These are phyloP conservation scores for Paecilomyces fulvus DNA, from an alignment of 2,329 filamentous ascomycete genomes.

Conservation along the genomic window DNA sequence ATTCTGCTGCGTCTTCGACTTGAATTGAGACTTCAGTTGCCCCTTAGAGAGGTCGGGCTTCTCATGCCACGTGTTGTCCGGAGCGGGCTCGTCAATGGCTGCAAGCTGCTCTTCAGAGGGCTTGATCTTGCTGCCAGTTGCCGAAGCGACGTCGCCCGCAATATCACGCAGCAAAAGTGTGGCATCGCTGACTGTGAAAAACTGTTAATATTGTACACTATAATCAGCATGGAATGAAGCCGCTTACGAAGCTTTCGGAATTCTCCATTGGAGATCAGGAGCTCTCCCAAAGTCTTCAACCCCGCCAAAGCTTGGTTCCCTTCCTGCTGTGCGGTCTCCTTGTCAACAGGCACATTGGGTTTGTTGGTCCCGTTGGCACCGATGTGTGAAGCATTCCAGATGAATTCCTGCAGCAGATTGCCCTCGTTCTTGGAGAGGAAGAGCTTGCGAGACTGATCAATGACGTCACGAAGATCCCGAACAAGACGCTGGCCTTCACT, in stretches of 20 bases:
- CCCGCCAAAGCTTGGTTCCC: conserved; percentile 76
- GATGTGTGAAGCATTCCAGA: conserved; percentile 82
- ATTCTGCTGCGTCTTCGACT: conserved; percentile 50
- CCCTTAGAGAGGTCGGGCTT: conserved; percentile 66
- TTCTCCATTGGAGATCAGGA: conserved; percentile 92
- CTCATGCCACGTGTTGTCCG: conserved; percentile 92
- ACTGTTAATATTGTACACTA: conserved; percentile 11
- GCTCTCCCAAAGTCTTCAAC: conserved; percentile 74
- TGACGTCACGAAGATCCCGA: conserved; percentile 66
- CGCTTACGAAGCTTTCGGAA: conserved; percentile 78
- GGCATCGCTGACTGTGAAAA: conserved; percentile 62
- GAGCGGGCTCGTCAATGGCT: conserved; percentile 74
- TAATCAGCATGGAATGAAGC: conserved; percentile 12
- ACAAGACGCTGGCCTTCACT: conserved; percentile 73
- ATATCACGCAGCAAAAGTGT: conserved; percentile 78
- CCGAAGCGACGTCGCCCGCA: conserved; percentile 77
- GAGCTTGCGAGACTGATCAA: conserved; percentile 75
- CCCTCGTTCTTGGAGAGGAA: conserved; percentile 91
- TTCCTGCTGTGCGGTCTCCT: conserved; percentile 71
- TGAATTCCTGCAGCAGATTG: conserved; percentile 90
- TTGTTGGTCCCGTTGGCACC: conserved; percentile 52
- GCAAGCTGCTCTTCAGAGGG: conserved; percentile 68
- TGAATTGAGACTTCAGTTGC: conserved; percentile 59
- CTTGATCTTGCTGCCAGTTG: conserved; percentile 64
- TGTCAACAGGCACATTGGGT: conserved; percentile 62